Percentiles rank a stretch among this genome's conserved stretches.
Conservation (phyloP, 1,139 yeast species). For the Yamadazyma mexicana region DNA sequence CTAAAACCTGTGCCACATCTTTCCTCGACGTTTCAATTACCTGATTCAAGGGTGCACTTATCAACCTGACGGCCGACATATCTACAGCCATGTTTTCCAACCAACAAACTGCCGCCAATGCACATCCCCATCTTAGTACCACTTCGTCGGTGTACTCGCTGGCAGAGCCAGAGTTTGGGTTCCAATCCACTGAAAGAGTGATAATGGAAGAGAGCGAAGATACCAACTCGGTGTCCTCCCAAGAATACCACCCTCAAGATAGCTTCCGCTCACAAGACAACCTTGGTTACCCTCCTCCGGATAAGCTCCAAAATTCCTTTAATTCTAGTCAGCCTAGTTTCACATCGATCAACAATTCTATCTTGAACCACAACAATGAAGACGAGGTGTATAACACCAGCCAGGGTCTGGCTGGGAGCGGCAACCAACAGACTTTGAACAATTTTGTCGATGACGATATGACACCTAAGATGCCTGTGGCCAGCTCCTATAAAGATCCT, state of each 20-base stretch:
- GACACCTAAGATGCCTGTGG: constrained; percentile 28
- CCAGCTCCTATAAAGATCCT: constrained; percentile 13
- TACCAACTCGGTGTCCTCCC: constrained; percentile 3
- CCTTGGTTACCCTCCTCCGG: constrained; percentile 1
- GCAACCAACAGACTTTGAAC: background rate
- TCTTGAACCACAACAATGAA: constrained; percentile 20
- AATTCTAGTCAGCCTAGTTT: constrained; percentile 24
- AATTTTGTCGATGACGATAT: constrained; percentile 25
- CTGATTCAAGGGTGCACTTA: no score
- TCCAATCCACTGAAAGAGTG: constrained; percentile 5
- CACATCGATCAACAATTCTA: constrained; percentile 34
- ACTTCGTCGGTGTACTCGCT: constrained; percentile 18
- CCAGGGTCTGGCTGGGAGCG: constrained; percentile 9
- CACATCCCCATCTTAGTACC: constrained; percentile 14
- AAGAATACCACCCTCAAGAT: constrained; percentile 1
- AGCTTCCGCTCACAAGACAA: background rate
- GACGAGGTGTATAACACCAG: constrained; percentile 1
- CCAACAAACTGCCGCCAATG: background rate
- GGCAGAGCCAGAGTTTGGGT: constrained; percentile 10
- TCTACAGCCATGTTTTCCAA: background rate
- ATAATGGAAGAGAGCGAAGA: constrained; percentile 13
- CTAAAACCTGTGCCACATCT: no score
- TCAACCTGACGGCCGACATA: no score
- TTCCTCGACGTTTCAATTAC: no score
- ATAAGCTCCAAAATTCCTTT: constrained; percentile 1